Percentiles rank a stretch among this genome's conserved stretches.
These are phyloP conservation scores for Chaetothyriales sp. DNA, from an alignment of 2,329 filamentous ascomycete species.

Conservation along the genomic window DNA sequence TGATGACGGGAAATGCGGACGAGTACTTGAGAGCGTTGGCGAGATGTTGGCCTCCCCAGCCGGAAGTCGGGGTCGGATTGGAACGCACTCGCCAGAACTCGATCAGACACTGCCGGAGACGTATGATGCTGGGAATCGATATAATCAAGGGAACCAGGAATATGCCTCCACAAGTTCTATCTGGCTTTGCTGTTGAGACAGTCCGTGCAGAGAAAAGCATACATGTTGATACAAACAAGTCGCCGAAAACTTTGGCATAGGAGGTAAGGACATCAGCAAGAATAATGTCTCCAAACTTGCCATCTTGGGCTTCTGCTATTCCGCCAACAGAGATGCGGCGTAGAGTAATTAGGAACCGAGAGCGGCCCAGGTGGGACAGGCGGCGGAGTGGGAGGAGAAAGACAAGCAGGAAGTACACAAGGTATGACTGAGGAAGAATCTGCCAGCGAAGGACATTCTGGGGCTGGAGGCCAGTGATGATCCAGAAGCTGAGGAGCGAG, in stretches of 20 bases:
- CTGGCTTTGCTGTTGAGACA: conserved; percentile 63
- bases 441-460: conserved; percentile 61
- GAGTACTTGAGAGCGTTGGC: conserved; percentile 92
- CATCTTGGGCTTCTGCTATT: conserved; percentile 69
- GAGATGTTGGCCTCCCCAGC: conserved; percentile 72
- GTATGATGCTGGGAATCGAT: conserved; percentile 67
- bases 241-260: conserved; percentile 81
- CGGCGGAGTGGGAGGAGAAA: conserved; percentile 60
- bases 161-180: conserved; percentile 65
- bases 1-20: conserved; percentile 83
- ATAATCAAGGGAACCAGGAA: conserved; percentile 74
- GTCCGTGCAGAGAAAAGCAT: conserved; percentile 66
- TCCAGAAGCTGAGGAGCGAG: conserved; percentile 72
- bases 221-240: conserved; percentile 76
- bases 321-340: conserved; percentile 70
- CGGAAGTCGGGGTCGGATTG: conserved; percentile 32
- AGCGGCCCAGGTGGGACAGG: conserved; percentile 54
- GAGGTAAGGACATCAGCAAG: conserved; percentile 89
- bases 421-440: conserved; percentile 72
- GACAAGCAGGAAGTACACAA: conserved; percentile 53
- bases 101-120: conserved; percentile 78
- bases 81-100: conserved; percentile 62
- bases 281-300: conserved; percentile 87
- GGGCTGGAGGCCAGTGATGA: conserved; percentile 55
- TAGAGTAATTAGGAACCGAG: conserved; percentile 59